Conservation (phyloP, 1,139 yeast species). For the Diutina catenulata region DNA sequence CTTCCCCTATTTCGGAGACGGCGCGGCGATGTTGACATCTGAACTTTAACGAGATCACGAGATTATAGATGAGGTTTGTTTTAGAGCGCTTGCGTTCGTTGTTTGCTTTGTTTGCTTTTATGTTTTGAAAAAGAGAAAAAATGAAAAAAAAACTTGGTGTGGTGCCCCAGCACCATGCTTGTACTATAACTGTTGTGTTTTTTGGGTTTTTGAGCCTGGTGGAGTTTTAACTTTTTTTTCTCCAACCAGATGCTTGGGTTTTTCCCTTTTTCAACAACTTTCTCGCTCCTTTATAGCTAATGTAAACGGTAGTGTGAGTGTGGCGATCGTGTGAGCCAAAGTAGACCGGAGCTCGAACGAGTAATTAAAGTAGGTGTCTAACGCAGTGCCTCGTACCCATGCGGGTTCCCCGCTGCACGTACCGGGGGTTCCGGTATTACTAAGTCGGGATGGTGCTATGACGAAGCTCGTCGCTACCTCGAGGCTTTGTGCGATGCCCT, state of each 20-base stretch:
- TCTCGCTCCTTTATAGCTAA: too few relatives aligned
- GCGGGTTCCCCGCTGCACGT: too few relatives aligned
- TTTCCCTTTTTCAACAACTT: too few relatives aligned
- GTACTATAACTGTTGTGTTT: background rate
- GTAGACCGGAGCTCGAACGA: too few relatives aligned
- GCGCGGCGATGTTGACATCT: background rate
- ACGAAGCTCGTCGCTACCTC: too few relatives aligned
- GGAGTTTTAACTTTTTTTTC: constrained; percentile 3
- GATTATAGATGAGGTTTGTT: constrained; percentile 4
- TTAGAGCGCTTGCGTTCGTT: constrained; percentile 3
- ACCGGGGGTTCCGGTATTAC: too few relatives aligned
- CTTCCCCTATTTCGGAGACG: background rate
- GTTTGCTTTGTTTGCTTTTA: constrained; percentile 1
- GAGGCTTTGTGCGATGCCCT: too few relatives aligned
- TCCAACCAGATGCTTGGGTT: constrained; percentile 4
- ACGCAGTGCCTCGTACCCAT: too few relatives aligned
- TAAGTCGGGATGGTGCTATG: too few relatives aligned
- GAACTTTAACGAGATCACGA: constrained; percentile 6
- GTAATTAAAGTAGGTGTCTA: too few relatives aligned
- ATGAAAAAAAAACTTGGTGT: background rate
- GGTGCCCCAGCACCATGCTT: background rate
- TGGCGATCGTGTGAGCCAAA: too few relatives aligned
- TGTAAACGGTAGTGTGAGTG: too few relatives aligned
- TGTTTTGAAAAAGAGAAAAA: background rate
- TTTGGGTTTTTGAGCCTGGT: background rate